Evolutionary conservation across 192 early-diverging fungal species (phyloP), one percentile per base, ranked within the genome.

Genomic region (Podila horticola): DNA sequence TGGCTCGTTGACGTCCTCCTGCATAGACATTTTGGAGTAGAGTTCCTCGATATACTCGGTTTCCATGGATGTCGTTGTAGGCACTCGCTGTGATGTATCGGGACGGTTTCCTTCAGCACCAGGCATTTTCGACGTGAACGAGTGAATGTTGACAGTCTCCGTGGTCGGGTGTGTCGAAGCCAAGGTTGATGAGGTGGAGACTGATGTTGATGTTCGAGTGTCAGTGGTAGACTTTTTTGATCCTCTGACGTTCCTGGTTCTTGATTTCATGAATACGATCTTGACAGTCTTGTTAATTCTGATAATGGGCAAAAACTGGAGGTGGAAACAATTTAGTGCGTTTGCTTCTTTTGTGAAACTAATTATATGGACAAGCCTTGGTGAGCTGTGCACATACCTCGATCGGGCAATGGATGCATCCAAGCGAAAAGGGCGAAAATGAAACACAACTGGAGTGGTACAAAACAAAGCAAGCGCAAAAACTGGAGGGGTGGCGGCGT

Each of bases 1-100:
- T 61, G 24, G 52, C 52, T 55, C 24, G 52, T 10, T 26, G 12
- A 38, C 19, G 2, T 41, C 48, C 22, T 29, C 29, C 41, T 61
- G 52, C 17, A 34, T 34, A 11, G 69, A 61, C 10, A 67, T 57
- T 31, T 68, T 62, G 8, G 77, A 52, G 49, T 81, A 72, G 5
- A 81, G 57, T 17, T 71, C 77, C 49, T 73, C 77, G 31, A 81
- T 81, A 51, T 55, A 81, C 28, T 81, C 77, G 2, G 77, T 81
- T 33, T 81, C 77, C 77, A 81, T 81, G 0, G 77, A 81, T 5
- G 77, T 81, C 15, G 58, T 48, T 41, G 67, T 29, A 45, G 17
- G 45, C n/a, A 33, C 36, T 28, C 30, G n/a, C 64, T 11, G 52
- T 38, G n/a, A 58, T 41, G n/a, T 11, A 5, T 17, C n/a, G 29